Conservation (phyloP, 23 red algal genomes). For the Gracilaria gracilis region DNA sequence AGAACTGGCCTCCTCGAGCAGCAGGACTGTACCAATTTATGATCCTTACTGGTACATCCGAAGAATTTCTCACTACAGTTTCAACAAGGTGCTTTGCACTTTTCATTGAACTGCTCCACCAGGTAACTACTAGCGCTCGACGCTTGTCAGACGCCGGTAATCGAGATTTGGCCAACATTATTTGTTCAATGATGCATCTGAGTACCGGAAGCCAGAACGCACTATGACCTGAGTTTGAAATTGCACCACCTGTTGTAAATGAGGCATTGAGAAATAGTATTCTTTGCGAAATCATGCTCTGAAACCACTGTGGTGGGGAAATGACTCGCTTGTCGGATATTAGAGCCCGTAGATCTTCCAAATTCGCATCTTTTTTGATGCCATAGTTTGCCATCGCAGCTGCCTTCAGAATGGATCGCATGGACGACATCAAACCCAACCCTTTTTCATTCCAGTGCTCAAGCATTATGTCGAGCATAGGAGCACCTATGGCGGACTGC, state of each 20-base stretch:
- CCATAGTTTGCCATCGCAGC: constrained; percentile 8
- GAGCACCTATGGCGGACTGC: background rate
- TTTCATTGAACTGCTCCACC: background rate
- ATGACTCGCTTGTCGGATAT: background rate
- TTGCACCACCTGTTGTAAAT: background rate
- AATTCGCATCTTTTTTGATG: background rate
- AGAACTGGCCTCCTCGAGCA: background rate
- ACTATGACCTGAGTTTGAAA: background rate
- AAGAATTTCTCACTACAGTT: background rate
- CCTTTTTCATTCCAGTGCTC: background rate
- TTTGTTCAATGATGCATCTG: constrained; percentile 17
- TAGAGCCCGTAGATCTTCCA: background rate
- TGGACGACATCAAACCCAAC: background rate
- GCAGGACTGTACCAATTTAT: constrained; percentile 17
- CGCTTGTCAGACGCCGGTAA: background rate
- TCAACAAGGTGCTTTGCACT: background rate
- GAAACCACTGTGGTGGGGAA: constrained; percentile 10
- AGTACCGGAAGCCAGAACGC: constrained; percentile 19
- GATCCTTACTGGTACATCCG: background rate
- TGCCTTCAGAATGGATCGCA: constrained; percentile 3
- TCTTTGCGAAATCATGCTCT: constrained; percentile 8
- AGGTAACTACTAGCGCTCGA: background rate
- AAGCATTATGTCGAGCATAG: background rate
- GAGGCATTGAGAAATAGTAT: constrained; percentile 15
- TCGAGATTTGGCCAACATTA: background rate